These are phyloP conservation scores for Phytophthora constricta DNA, from an alignment of 352 stramenopile genomes.

Conservation along the genomic window DNA sequence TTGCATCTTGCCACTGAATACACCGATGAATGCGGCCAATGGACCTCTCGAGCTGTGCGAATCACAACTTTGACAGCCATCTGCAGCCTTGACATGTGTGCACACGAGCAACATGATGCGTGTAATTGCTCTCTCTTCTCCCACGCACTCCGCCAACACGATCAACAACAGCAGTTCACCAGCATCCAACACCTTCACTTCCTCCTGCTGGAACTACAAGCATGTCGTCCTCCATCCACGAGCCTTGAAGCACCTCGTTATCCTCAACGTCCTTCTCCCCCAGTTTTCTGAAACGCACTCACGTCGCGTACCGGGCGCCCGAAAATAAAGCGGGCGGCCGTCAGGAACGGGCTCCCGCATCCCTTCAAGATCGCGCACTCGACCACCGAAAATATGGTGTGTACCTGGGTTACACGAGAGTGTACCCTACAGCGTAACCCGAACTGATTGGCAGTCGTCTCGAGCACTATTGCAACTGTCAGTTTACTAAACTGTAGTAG, in stretches of 20 bases:
- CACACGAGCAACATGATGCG: conserved; percentile 18
- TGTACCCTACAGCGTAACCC: background rate
- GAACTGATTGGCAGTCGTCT: too few species aligned
- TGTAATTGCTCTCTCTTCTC: conserved; percentile 26
- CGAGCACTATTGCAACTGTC: background rate
- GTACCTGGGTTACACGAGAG: background rate
- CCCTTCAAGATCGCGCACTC: conserved; percentile 26
- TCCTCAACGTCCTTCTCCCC: conserved; percentile 24
- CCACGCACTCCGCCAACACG: conserved; percentile 27
- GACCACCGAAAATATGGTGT: background rate
- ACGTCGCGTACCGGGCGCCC: conserved; percentile 31
- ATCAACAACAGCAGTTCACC: conserved; percentile 30
- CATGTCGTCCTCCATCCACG: conserved; percentile 32
- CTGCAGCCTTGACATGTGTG: conserved; percentile 6
- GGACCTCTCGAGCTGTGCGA: conserved; percentile 22
- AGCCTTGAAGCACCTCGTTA: conserved; percentile 22
- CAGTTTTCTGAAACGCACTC: conserved; percentile 17
- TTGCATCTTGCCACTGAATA: conserved; percentile 17
- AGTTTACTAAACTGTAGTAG: background rate
- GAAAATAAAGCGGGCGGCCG: conserved; percentile 37
- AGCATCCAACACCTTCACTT: conserved; percentile 11
- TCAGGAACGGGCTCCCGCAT: conserved; percentile 29
- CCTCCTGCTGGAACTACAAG: conserved; percentile 18
- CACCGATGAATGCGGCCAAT: conserved; percentile 27
- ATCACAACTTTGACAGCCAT: conserved; percentile 27